Conservation (phyloP, 2,329 filamentous ascomycete genomes). For the Lachnellula willkommii region DNA sequence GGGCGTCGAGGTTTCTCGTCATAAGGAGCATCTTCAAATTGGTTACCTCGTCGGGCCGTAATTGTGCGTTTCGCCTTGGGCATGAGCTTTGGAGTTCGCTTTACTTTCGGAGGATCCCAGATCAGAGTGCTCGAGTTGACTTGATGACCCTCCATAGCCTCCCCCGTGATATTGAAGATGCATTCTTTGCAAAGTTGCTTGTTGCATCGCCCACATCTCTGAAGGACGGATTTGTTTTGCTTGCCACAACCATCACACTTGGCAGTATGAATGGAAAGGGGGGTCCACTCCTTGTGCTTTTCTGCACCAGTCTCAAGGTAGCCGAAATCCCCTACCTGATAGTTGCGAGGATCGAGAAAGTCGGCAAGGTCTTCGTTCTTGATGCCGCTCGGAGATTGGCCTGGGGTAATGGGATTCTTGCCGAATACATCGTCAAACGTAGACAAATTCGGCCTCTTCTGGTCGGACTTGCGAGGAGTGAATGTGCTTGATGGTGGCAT, state of each 20-base stretch:
- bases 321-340: neutral
- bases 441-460: neutral
- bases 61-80: neutral
- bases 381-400: neutral
- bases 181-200: slow-evolving; percentile 9
- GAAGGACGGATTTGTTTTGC: slow-evolving; percentile 6
- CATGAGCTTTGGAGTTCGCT: neutral
- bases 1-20: neutral
- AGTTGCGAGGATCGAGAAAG: neutral
- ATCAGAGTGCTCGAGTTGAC: neutral
- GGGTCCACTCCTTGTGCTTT: slow-evolving; percentile 2
- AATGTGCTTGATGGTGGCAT: neutral
- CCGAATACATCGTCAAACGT: neutral
- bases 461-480: neutral
- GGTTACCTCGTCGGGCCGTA: neutral
- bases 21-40: neutral
- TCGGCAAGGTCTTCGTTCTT: neutral
- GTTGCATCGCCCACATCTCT: slow-evolving; percentile 10
- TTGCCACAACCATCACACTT: slow-evolving; percentile 9
- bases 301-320: neutral
- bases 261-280: slow-evolving; percentile 6
- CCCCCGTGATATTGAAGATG: neutral
- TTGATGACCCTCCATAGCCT: slow-evolving; percentile 1
- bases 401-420: neutral
- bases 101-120: slow-evolving; percentile 1